Evolutionary conservation across 345 rosid species (phyloP).

Genomic region (Pistacia integerrima): DNA sequence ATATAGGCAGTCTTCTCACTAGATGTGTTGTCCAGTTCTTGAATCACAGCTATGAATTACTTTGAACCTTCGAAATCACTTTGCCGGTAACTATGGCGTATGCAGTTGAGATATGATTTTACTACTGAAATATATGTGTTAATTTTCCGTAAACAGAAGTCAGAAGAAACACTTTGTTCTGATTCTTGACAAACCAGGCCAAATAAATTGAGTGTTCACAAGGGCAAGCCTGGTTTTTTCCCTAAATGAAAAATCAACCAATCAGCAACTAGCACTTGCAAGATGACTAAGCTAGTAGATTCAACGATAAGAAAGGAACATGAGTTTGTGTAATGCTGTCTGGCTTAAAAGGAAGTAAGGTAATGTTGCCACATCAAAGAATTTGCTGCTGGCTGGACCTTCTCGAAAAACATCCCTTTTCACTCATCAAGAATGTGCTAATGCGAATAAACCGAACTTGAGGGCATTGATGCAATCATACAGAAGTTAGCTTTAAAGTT

Average conservation of each 20-base stretch:
- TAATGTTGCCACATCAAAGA: slow-evolving; percentile 24
- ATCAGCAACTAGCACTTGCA: not conserved
- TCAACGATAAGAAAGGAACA: slow-evolving; percentile 28
- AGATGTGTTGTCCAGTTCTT: not conserved
- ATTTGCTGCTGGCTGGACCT: slow-evolving; percentile 22
- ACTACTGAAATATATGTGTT: not conserved
- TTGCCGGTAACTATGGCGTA: not conserved
- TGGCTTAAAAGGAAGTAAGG: slow-evolving; percentile 8
- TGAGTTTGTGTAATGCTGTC: not conserved
- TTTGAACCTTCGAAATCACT: no score
- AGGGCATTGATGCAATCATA: slow-evolving; percentile 51
- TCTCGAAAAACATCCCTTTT: slow-evolving; percentile 16
- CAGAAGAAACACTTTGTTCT: not conserved
- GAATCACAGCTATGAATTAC: not conserved
- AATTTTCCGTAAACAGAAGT: not conserved
- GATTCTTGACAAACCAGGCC: slow-evolving; percentile 12
- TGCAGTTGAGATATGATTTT: not conserved
- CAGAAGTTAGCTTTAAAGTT: slow-evolving; percentile 35
- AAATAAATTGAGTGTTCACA: slow-evolving; percentile 1
- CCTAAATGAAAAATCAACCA: not conserved
- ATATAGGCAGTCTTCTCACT: not conserved
- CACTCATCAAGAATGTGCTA: slow-evolving; percentile 28
- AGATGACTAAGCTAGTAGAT: slow-evolving; percentile 9
- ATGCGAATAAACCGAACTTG: slow-evolving; percentile 34
- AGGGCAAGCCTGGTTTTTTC: not conserved